Percentiles rank a stretch among this genome's conserved stretches.
These are phyloP conservation scores for Phylloporus sp. DNA, from an alignment of 768 basidiomycete genomes.

Conservation along the genomic window DNA sequence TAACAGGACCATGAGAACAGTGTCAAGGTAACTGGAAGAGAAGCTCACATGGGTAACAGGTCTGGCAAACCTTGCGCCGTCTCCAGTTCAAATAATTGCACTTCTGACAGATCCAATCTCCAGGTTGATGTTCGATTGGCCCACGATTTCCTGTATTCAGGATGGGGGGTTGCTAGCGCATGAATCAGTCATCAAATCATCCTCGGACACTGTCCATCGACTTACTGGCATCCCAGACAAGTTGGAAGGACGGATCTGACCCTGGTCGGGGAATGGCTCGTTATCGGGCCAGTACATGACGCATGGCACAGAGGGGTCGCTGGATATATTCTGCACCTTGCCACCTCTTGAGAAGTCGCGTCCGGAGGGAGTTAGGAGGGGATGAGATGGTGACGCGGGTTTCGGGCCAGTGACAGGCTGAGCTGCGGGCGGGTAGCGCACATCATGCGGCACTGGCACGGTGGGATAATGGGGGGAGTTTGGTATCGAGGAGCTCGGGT, in stretches of 20 bases:
- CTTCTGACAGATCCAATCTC: conserved; percentile 79
- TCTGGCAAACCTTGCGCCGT: conserved; percentile 84
- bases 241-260: conserved; percentile 66
- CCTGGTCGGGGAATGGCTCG: conserved; percentile 75
- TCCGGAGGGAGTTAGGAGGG: conserved; percentile 80
- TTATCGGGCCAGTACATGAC: conserved; percentile 93
- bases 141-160: conserved; percentile 86
- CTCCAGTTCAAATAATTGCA: conserved; percentile 90
- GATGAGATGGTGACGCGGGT: conserved; percentile 47
- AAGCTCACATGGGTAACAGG: conserved; percentile 74
- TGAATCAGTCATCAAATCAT: conserved; percentile 1
- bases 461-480: conserved; percentile 29
- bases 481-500: conserved; percentile 23
- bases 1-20: conserved; percentile 26
- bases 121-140: conserved; percentile 82
- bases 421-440: conserved; percentile 28
- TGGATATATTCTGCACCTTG: conserved; percentile 74
- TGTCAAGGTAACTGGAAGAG: conserved; percentile 8
- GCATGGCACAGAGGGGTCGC: conserved; percentile 67
- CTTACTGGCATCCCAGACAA: conserved; percentile 54
- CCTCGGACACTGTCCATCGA: not conserved
- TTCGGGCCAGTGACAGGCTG: conserved; percentile 27
- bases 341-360: conserved; percentile 73
- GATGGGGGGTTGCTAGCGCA: conserved; percentile 70
- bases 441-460: conserved; percentile 12